A percentile compares a stretch with the other conserved stretches of the same genome.
Evolutionary conservation across 306 rosid species (phyloP).

Genomic region (Acacia crassicarpa): DNA sequence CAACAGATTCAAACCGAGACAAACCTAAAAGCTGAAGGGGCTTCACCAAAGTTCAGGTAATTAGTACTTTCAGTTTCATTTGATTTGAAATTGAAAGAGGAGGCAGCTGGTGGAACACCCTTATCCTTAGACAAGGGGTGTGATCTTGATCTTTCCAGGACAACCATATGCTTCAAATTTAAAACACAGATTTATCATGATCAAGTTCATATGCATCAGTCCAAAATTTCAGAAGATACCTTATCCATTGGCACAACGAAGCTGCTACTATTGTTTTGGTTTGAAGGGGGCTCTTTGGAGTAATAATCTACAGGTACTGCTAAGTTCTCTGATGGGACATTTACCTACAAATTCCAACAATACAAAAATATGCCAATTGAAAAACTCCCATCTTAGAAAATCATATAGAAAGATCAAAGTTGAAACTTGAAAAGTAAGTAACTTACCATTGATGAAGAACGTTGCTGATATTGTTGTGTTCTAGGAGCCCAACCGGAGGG

Average conservation of each 20-base stretch:
- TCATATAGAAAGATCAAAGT: background rate
- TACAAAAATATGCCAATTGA: conserved; percentile 10
- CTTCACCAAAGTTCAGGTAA: conserved; percentile 35
- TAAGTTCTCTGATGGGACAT: conserved; percentile 47
- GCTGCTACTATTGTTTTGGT: conserved; percentile 69
- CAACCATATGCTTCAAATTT: conserved; percentile 42
- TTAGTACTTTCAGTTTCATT: conserved; percentile 40
- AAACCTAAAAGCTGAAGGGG: conserved; percentile 53
- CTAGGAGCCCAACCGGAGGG: conserved; percentile 41
- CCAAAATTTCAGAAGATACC: conserved; percentile 42
- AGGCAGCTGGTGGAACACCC: conserved; percentile 39
- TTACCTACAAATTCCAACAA: conserved; percentile 55
- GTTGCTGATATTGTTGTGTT: conserved; percentile 47
- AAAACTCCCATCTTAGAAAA: conserved; percentile 8
- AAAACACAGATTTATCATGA: background rate
- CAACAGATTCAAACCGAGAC: conserved; percentile 18
- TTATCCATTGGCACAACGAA: conserved; percentile 42
- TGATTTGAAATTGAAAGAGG: conserved; percentile 44
- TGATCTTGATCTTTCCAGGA: conserved; percentile 36
- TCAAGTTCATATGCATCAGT: background rate
- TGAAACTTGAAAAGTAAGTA: background rate
- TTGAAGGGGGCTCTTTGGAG: conserved; percentile 97
- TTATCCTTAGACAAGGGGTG: conserved; percentile 58
- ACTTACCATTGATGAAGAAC: conserved; percentile 54
- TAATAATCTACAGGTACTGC: conserved; percentile 40